Evolutionary conservation across 768 basidiomycete genomes (phyloP), one percentile per base, ranked within the genome.

Genomic region (Naganishia vishniacii): DNA sequence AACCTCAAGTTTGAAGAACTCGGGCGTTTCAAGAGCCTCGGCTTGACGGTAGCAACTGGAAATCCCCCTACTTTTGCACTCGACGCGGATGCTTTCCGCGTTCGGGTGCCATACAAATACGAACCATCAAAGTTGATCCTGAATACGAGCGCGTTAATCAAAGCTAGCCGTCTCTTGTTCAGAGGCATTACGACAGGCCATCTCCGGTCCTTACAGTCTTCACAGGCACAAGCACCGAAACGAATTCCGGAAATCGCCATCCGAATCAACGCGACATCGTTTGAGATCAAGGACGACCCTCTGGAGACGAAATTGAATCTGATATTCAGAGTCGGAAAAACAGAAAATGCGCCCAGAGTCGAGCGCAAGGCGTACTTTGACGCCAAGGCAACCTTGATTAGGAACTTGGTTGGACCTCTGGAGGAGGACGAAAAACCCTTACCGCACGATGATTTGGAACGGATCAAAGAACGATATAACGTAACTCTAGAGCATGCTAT

Each of bases 211-310:
- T 82, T 86, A 64, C 80, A 84, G n/a, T 75, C 75, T 16, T 92
- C 93, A 1, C 80, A 80, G 40, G 80, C 85, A 0, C 90, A 94
- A 75, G 81, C 79, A 2, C 84, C 91, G 0, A 95, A 91, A 76
- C 69, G 73, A 0, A 77, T 91, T 2, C 90, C 90, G 0, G 80
- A 81, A 60, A 72, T 93, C 47, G 78, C 79, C 0, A 72, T 94
- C 47, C 79, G 73, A 11, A 75, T 92, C 53, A 80, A 81, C n/a
- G 80, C 80, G 46, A 70, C 94, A 34, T 84, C 84, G 49, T 70
- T 89, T 9, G 91, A 95, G 75, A 85, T 85, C 26, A 84, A 85
- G 25, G 93, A 98, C 74, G 88, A 91, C 69, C 83, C 86, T 0
- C 84, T 95, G 62, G 93, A 98, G 76, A 82, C 83, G 16, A 83